These are phyloP conservation scores for Lasiodiplodia theobromae DNA, from an alignment of 2,329 filamentous ascomycete genomes.

Conservation along the genomic window DNA sequence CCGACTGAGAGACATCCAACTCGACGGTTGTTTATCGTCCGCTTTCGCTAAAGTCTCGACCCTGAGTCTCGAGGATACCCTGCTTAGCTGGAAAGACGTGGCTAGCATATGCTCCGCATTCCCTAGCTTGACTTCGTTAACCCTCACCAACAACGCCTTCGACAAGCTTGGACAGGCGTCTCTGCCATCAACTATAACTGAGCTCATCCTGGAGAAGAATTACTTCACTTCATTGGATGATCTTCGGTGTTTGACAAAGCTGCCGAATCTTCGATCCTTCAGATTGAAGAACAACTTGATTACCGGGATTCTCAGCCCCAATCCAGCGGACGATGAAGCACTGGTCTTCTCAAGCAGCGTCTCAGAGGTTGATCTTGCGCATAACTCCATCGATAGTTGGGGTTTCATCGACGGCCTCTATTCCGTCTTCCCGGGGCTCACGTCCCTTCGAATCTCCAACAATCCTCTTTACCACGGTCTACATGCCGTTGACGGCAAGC, in stretches of 20 bases:
- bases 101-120: slow-evolving; percentile 59
- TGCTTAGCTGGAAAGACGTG: slow-evolving; percentile 49
- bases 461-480: slow-evolving; percentile 80
- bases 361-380: slow-evolving; percentile 53
- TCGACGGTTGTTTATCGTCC: slow-evolving; percentile 36
- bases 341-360: slow-evolving; percentile 36
- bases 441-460: slow-evolving; percentile 78
- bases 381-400: slow-evolving; percentile 66
- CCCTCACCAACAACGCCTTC: slow-evolving; percentile 50
- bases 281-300: slow-evolving; percentile 80
- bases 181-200: slow-evolving; percentile 63
- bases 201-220: slow-evolving; percentile 76
- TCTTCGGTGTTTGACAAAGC: slow-evolving; percentile 65
- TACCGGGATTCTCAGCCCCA: slow-evolving; percentile 44
- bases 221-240: slow-evolving; percentile 67
- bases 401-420: slow-evolving; percentile 74
- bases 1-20: slow-evolving; percentile 60
- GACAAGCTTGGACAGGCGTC: slow-evolving; percentile 40
- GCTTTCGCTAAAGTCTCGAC: slow-evolving; percentile 50
- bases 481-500: slow-evolving; percentile 46
- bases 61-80: slow-evolving; percentile 58
- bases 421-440: slow-evolving; percentile 73
- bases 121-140: slow-evolving; percentile 60
- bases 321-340: slow-evolving; percentile 30
- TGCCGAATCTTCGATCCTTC: slow-evolving; percentile 59